Conservation (phyloP, 495 filamentous ascomycete species). For the Tetracladium setigerum region DNA sequence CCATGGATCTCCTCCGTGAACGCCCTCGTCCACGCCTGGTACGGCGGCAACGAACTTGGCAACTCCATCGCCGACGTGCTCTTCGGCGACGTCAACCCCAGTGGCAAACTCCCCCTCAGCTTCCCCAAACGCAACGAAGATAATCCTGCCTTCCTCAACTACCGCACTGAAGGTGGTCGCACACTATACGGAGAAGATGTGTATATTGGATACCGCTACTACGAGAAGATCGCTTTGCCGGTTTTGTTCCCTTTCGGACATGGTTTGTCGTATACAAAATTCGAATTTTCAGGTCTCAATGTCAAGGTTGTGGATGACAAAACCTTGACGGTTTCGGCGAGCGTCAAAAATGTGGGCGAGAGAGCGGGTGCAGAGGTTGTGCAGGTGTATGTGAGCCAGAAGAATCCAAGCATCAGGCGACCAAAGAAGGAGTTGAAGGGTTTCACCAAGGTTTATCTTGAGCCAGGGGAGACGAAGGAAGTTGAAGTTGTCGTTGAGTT, state of each 20-base stretch:
- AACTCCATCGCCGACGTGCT: constrained; percentile 54
- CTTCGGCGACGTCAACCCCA: constrained; percentile 58
- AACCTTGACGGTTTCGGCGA: constrained; percentile 50
- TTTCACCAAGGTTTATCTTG: constrained; percentile 67
- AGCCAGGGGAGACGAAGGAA: constrained; percentile 59
- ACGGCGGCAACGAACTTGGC: constrained; percentile 59
- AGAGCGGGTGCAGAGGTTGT: constrained; percentile 65
- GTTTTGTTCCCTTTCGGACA: constrained; percentile 76
- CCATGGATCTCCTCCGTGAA: constrained; percentile 53
- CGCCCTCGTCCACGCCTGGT: constrained; percentile 56
- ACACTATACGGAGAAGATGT: constrained; percentile 64
- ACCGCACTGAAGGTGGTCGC: constrained; percentile 32
- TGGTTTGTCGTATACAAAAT: constrained; percentile 74
- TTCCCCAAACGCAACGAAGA: constrained; percentile 60
- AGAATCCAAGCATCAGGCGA: constrained; percentile 34
- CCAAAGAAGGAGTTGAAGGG: constrained; percentile 74
- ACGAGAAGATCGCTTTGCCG: constrained; percentile 55
- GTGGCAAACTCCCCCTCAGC: constrained; percentile 62
- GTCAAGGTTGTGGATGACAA: constrained; percentile 37
- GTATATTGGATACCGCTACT: constrained; percentile 61
- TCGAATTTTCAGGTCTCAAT: constrained; percentile 53
- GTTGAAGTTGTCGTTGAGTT: constrained; percentile 37
- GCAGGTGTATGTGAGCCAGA: constrained; percentile 61
- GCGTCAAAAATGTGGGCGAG: constrained; percentile 60
- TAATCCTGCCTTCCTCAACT: constrained; percentile 71